Conservation (phyloP, 163 green algal genomes). For the Prototheca stagnorum region DNA sequence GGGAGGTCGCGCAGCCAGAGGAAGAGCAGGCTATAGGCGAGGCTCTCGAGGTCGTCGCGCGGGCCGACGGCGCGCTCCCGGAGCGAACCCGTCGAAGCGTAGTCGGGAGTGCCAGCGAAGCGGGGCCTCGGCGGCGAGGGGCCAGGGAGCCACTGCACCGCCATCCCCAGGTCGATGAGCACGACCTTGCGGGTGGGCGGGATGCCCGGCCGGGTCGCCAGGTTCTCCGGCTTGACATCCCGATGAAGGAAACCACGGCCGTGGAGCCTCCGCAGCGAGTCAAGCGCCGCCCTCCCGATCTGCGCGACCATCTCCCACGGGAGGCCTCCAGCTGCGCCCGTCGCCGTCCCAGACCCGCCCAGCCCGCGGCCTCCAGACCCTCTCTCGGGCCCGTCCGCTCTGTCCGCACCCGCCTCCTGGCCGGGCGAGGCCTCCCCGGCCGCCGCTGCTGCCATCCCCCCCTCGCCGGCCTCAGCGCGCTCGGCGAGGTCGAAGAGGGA, state of each 20-base stretch:
- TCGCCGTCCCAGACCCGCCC: too few relatives aligned
- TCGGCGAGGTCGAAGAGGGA: constrained; percentile 6
- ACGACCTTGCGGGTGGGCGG: not conserved
- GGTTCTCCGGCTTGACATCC: constrained; percentile 23
- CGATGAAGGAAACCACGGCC: constrained; percentile 4
- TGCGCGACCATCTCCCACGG: too few relatives aligned
- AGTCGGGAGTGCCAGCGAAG: constrained; percentile 17
- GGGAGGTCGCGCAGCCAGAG: constrained; percentile 10
- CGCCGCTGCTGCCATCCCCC: too few relatives aligned
- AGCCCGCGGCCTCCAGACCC: not conserved
- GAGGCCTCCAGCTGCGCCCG: too few relatives aligned
- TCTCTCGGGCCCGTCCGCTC: not conserved
- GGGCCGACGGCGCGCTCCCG: not conserved
- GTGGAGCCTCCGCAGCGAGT: constrained; percentile 6
- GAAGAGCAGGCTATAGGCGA: constrained; percentile 23
- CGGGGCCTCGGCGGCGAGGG: not conserved
- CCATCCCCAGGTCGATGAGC: constrained; percentile 18
- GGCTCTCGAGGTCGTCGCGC: constrained; percentile 14
- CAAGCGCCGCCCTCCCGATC: not conserved
- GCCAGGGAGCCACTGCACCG: constrained; percentile 1
- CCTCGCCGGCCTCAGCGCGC: too few relatives aligned
- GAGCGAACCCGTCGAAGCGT: constrained; percentile 6
- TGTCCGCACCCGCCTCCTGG: not conserved
- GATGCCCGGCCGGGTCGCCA: not conserved
- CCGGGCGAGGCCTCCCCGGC: too few relatives aligned